Conservation (phyloP, 345 rosid genomes). For the Firmiana major region DNA sequence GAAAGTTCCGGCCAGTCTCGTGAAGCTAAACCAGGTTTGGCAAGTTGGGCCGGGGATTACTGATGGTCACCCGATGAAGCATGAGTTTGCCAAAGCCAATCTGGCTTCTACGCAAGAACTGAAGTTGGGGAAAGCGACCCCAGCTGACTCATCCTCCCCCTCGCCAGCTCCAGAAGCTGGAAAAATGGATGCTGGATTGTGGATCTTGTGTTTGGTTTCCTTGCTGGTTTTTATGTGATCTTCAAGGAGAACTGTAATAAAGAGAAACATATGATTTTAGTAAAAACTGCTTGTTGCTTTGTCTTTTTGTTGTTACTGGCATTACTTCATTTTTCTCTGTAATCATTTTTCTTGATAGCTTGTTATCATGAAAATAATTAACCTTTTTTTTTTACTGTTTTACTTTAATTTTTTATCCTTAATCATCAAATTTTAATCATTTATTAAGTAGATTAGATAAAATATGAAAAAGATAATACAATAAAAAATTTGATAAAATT, state of each 20-base stretch:
- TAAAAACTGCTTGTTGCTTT: background rate
- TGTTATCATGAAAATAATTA: too few species aligned
- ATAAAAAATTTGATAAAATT: too few species aligned
- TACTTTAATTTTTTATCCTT: too few species aligned
- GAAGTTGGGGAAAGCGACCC: conserved; percentile 11
- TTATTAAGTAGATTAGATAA: too few species aligned
- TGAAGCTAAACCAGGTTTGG: conserved; percentile 75
- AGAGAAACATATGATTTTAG: too few species aligned
- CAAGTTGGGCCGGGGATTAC: conserved; percentile 56
- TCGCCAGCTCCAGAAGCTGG: background rate
- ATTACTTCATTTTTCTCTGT: background rate
- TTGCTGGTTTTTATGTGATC: background rate
- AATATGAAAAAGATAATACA: too few species aligned
- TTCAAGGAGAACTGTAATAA: background rate
- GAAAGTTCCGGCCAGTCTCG: conserved; percentile 46
- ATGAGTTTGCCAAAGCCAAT: conserved; percentile 25
- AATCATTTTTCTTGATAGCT: background rate
- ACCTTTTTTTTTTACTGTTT: too few species aligned
- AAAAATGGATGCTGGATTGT: background rate
- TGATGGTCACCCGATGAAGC: conserved; percentile 27
- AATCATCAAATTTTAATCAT: too few species aligned
- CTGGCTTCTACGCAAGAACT: conserved; percentile 23
- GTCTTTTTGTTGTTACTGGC: background rate
- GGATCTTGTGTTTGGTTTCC: background rate
- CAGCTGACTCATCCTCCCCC: background rate